Base-by-base conservation (phyloP, 164 flowering plant species). In the Echeveria elegans region DNA sequence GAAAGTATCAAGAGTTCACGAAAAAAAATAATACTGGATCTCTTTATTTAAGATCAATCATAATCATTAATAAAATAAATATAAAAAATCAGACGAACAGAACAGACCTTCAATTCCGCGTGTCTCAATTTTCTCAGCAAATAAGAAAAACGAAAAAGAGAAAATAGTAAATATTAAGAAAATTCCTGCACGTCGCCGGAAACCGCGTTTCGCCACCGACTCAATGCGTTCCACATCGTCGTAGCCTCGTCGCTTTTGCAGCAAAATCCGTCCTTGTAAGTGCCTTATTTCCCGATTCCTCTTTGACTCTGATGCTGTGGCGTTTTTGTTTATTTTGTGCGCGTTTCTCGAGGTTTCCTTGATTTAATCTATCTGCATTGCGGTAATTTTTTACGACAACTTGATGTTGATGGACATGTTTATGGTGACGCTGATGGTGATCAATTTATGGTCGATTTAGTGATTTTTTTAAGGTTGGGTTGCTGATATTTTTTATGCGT, bases 171-270 rank as follows among this genome's bases (percentile, higher is more conserved):
- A 19, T 52, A 64, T 65, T n/a, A n/a, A 73, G 76, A 81, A 77
- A 72, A 76, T 71, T 73, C 74, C 65, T 74, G 78, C 81, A 72
- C 75, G 47, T 43, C 47, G 72, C 79, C 81, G 81, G 82, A 83
- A 84, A 78, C 86, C 79, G 80, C 83, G 79, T 75, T 72, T 81
- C 78, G 76, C 78, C 79, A 78, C 80, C 74, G 48, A 53, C 62
- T 61, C 72, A 45, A 45, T 50, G 6, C 66, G 40, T 63, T 45
- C 50, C 59, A 68, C 68, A 52, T 41, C 61, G 37, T 18, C 48
- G 69, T 50, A 40, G 29, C 59, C 64, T 69, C 36, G 16, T 12
- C 15, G 18, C 47, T 3, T 43, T 43, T 11, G 11, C 15, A 7
- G 15, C 45, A 11, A 9, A 40, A 40, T 40, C 45, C 14, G 15